Evolutionary conservation across 352 stramenopile genomes (phyloP).

Genomic region (Globisporangium ultimum): DNA sequence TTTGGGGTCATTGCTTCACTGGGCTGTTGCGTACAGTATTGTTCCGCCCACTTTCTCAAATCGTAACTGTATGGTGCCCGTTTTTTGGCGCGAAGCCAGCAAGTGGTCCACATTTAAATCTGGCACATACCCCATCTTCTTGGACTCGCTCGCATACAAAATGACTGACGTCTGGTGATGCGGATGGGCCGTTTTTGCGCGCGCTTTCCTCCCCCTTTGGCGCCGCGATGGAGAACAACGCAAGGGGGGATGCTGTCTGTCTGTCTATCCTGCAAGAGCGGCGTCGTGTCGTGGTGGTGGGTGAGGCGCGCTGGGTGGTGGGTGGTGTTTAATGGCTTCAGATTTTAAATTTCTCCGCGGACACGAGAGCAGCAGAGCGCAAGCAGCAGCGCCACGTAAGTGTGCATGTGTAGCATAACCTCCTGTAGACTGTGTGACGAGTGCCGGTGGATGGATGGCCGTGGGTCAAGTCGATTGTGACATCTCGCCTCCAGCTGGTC

Average conservation of each 20-base stretch:
- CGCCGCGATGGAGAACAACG: background rate
- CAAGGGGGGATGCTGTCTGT: background rate
- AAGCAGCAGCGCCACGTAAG: background rate
- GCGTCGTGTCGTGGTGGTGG: background rate
- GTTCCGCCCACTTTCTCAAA: background rate
- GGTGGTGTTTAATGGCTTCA: conserved; percentile 7
- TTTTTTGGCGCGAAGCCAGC: conserved; percentile 1
- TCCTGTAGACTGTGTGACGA: background rate
- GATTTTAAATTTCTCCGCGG: conserved; percentile 4
- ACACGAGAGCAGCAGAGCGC: background rate
- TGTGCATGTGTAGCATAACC: background rate
- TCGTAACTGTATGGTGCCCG: background rate
- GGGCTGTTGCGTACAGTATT: background rate
- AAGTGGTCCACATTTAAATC: conserved; percentile 13
- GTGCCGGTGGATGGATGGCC: background rate
- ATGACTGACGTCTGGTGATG: conserved; percentile 2
- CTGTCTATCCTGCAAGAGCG: background rate
- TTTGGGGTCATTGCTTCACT: background rate
- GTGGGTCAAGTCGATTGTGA: background rate
- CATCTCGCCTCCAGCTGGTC: background rate
- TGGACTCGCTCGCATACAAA: background rate
- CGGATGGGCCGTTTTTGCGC: conserved; percentile 7
- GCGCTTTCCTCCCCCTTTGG: conserved; percentile 4
- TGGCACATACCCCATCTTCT: background rate
- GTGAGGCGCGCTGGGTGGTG: background rate